These are phyloP conservation scores for Phytophthora foliorum DNA, from an alignment of 352 stramenopile genomes.

Conservation along the genomic window DNA sequence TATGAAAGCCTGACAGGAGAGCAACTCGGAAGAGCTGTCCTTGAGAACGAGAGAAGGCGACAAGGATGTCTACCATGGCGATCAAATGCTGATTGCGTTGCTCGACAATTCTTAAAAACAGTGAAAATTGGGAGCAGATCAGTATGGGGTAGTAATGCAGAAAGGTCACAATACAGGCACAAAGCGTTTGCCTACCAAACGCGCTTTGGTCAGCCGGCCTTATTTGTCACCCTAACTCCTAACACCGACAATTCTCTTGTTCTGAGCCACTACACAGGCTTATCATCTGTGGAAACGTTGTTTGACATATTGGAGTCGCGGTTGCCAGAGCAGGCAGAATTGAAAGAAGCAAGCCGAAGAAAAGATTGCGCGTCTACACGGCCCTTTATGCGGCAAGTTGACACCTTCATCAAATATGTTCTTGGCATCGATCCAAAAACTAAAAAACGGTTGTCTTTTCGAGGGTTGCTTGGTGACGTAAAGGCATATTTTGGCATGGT, in stretches of 20 bases:
- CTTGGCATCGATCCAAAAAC: background rate
- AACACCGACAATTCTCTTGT: constrained; percentile 5
- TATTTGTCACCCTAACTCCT: constrained; percentile 5
- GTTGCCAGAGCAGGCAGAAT: background rate
- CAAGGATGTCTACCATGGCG: constrained; percentile 3
- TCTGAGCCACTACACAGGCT: background rate
- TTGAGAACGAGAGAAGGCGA: background rate
- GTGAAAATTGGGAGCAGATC: background rate
- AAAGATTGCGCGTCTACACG: constrained; percentile 6
- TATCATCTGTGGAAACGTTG: background rate
- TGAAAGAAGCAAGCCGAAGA: background rate
- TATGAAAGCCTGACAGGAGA: constrained; percentile 2
- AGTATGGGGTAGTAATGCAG: constrained; percentile 1
- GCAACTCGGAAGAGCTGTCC: background rate
- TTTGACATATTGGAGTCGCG: constrained; percentile 1
- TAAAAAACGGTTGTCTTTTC: background rate
- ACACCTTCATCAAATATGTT: background rate
- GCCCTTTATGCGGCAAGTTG: constrained; percentile 3
- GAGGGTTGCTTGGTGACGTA: background rate
- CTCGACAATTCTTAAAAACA: background rate
- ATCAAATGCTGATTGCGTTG: background rate
- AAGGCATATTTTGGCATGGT: constrained; percentile 5
- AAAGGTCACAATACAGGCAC: background rate
- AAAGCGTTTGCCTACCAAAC: too few species aligned
- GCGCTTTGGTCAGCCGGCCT: background rate